Percentiles rank a stretch among this genome's conserved stretches.
phyloP scores from a whole-genome alignment of 306 rosid species.

The Heteromeles arbutifolia region DNA sequence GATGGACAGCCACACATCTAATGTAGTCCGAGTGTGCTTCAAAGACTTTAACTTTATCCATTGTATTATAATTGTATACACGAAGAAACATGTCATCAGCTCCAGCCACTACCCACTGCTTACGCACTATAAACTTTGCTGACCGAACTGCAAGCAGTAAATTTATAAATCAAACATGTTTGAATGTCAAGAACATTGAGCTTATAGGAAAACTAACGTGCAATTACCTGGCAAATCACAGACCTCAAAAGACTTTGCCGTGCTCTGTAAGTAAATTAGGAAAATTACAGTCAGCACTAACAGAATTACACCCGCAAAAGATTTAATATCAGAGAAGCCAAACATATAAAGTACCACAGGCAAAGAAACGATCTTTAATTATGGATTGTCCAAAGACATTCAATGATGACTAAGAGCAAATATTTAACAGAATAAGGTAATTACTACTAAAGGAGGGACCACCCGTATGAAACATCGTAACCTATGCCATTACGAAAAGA shows the following conservation, averaged over 20 bases:
- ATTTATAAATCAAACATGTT: background rate
- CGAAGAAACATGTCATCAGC: constrained; percentile 96
- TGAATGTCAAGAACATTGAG: constrained; percentile 4
- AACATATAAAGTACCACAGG: background rate
- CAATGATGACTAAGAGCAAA: background rate
- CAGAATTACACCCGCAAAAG: background rate
- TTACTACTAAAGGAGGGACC: background rate
- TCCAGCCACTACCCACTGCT: constrained; percentile 97
- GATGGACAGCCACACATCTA: constrained; percentile 97
- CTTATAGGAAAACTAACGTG: constrained; percentile 2
- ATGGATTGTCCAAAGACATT: background rate
- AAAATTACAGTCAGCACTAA: constrained; percentile 14
- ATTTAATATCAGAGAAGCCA: background rate
- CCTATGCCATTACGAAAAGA: background rate
- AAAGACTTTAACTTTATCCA: constrained; percentile 87
- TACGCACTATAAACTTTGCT: constrained; percentile 92
- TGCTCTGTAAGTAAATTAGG: constrained; percentile 51
- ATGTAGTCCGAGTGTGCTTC: constrained; percentile 99
- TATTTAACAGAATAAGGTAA: background rate
- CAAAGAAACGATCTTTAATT: background rate
- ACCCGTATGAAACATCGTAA: background rate
- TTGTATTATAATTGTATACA: constrained; percentile 89
- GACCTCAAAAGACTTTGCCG: constrained; percentile 89
- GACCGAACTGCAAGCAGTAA: constrained; percentile 76
- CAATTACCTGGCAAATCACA: constrained; percentile 84